A percentile compares a stretch with the other conserved stretches of the same genome.
phyloP scores from a whole-genome alignment of 2,329 filamentous ascomycete species.

The Ophiostoma himal-ulmi region DNA sequence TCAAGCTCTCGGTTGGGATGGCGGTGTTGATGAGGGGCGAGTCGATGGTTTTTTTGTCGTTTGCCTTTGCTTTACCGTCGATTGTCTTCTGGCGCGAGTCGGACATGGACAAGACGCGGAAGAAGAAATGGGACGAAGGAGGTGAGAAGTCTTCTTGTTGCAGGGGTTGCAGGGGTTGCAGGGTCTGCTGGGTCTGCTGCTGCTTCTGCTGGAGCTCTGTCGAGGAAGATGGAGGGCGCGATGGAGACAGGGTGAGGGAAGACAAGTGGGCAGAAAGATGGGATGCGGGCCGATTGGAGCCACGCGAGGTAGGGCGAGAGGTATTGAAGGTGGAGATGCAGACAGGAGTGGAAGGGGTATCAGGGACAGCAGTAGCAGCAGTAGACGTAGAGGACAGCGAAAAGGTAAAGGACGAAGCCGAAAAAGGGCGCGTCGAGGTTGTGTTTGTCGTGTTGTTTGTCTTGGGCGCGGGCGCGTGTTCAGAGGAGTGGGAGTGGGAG shows the following conservation, averaged over 20 bases:
- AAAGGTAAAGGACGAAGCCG: slow-evolving; percentile 3
- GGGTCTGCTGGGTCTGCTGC: neutral
- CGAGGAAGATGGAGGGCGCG: neutral
- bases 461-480: neutral
- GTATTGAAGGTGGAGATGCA: neutral
- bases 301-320: neutral
- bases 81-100: slow-evolving; percentile 15
- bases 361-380: neutral
- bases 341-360: neutral
- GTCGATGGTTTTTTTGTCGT: neutral
- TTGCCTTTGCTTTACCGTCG: neutral
- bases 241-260: neutral
- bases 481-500: neutral
- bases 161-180: neutral
- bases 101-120: slow-evolving; percentile 24
- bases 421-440: neutral
- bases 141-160: neutral
- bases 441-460: neutral
- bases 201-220: neutral
- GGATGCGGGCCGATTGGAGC: neutral
- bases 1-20: slow-evolving; percentile 51
- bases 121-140: slow-evolving; percentile 12
- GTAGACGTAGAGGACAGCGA: neutral
- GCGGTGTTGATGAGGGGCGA: slow-evolving; percentile 41
- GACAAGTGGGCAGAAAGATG: slow-evolving; percentile 5